Base-by-base conservation (phyloP, 2,329 filamentous ascomycete genomes). In the Incumbomyces delicatus region DNA sequence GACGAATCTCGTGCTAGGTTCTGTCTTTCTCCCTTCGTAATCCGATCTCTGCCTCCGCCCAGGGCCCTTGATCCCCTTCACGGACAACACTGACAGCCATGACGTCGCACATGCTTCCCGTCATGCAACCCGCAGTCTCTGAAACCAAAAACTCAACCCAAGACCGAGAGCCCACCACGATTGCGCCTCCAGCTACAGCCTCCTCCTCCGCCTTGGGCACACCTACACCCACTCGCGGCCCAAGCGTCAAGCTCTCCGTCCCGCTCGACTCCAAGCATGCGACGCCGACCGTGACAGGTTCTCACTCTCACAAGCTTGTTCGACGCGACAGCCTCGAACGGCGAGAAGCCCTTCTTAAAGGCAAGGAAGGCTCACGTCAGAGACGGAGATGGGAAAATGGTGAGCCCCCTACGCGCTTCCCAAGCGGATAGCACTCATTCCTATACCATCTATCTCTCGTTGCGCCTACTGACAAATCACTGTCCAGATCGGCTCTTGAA, bases 311-410 rank as follows among this genome's bases (percentile, higher is more conserved):
- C 60, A 73, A 75, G 57, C 71, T 74, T 5, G 58, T 78, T 38
- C 70, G 75, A 30, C 74, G 78, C 42, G 80, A 83, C 57, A 81
- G 77, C 56, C 58, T 78, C 58, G 80, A 78, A 59, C 67, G 77
- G 43, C 80, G 89, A 14, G 87, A 95, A 54, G 78, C 81, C 2
- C 61, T 94, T 44, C 72, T 92, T 29, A 94, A 88, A 69, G 90
- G 90, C 47, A 94, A 94, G 57, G 88, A 95, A 65, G 90, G 90
- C 30, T 90, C 80, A 58, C 78, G 90, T 31, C 81, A 90, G 59
- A 76, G 90, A 41, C 82, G 90, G 58, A 77, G 90, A 47, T 96
- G 89, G 88, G 92, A 98, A 71, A 98, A 96, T 65, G 86, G 87
- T 94, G 75, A 54, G 67, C 60, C 46, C 37, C 31, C 46, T 42